Evolutionary conservation across 352 stramenopile genomes (phyloP).

Genomic region (Phytophthora colocasiae): DNA sequence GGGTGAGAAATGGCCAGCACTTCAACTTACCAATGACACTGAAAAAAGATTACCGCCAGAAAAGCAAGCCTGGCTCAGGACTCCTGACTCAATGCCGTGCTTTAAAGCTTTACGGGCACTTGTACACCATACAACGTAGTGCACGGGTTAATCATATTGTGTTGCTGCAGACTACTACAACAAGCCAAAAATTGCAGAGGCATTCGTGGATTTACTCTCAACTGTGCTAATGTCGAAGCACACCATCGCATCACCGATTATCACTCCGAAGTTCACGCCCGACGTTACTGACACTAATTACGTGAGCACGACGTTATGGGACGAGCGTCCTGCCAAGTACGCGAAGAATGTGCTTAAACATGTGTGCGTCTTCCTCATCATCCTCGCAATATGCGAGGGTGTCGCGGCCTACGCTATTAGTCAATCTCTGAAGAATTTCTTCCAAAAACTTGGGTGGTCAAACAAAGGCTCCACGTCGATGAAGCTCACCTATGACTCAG

Average conservation of each 20-base stretch:
- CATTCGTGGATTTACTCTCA: slow-evolving; percentile 20
- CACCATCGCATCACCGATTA: slow-evolving; percentile 8
- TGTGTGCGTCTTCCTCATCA: slow-evolving; percentile 62
- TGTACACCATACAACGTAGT: no score
- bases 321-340: slow-evolving; percentile 51
- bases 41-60: no score
- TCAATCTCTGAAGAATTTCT: slow-evolving; percentile 67
- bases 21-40: background rate
- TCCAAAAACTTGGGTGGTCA: slow-evolving; percentile 60
- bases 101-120: background rate
- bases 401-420: slow-evolving; percentile 63
- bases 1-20: background rate
- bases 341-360: slow-evolving; percentile 54
- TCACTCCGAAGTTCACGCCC: slow-evolving; percentile 21
- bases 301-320: slow-evolving; percentile 42
- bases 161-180: no score
- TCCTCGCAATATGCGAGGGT: slow-evolving; percentile 49
- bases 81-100: background rate
- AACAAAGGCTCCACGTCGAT: slow-evolving; percentile 59
- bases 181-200: background rate
- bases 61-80: background rate
- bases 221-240: slow-evolving; percentile 22
- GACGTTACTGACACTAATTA: slow-evolving; percentile 12
- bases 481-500: slow-evolving; percentile 68
- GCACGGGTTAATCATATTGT: no score